Evolutionary conservation across 1,139 yeast species (phyloP), one percentile per base, ranked within the genome.

Genomic region (Zygosaccharomyces pseudobailii): DNA sequence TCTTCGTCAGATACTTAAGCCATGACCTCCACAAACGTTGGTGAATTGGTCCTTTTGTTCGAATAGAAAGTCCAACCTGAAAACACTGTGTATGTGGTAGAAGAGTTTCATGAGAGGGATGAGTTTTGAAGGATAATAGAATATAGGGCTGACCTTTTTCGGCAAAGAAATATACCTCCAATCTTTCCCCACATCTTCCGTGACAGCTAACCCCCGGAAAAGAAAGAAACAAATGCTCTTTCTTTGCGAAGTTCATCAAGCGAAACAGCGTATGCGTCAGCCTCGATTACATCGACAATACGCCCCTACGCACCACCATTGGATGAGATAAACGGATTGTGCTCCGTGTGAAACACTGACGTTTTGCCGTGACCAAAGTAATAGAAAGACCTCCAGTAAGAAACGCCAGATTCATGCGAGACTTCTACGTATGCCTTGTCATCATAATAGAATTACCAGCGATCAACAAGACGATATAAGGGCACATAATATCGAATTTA

Each of bases 291-390:
- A 33, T 33, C 22, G 19, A 33, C 36, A 6, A 7, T n/a, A 17
- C 19, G 36, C 68, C 68, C 63, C 8, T 42, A 47, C 24, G 33
- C 49, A 36, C 66, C 68, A 45, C 55, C 55, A 45, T 63, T 58
- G 7, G 34, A 40, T 19, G 62, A 54, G 10, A 54, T 56, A 8
- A 47, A 39, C 5, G 60, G 9, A 6, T 35, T 39, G 7, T 13
- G n/a, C 5, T 52, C 42, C 2, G 46, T 49, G 4, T 47, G 21
- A 37, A 50, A 43, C 32, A 62, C 21, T 24, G 59, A 27, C 13
- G 53, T 51, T 4, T 55, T 47, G 2, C 65, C 57, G 40, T 63
- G 67, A 36, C 63, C 67, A 40, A 63, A 63, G 4, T 57, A 43
- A 6, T 42, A 40, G 17, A 56, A 36, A 38, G 40, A n/a, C 36